Percentiles rank a stretch among this genome's conserved stretches.
Evolutionary conservation across 805 yeast species (phyloP).

Genomic region (Ogataea chonburiensis): DNA sequence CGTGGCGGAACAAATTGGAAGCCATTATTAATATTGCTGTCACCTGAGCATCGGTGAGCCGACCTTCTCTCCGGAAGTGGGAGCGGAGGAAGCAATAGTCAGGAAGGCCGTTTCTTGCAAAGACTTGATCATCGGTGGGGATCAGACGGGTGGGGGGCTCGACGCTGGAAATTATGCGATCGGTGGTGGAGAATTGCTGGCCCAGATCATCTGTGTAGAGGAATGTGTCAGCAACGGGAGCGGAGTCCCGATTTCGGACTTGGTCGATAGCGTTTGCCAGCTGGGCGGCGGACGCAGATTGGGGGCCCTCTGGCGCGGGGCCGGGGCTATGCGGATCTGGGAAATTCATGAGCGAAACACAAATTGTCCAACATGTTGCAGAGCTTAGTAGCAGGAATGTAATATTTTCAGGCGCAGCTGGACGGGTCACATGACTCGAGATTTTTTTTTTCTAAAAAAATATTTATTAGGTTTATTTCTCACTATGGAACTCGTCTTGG

Average conservation of each 20-base stretch:
- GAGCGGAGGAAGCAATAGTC: slow-evolving; percentile 66
- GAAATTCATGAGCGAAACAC: slow-evolving; percentile 1
- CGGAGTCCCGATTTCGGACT: slow-evolving; percentile 19
- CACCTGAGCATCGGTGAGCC: slow-evolving; percentile 70
- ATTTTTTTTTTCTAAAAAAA: slow-evolving; percentile 2
- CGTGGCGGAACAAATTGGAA: slow-evolving; percentile 57
- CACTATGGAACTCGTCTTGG: slow-evolving; percentile 28
- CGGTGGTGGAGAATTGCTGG: slow-evolving; percentile 49
- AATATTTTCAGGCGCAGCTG: background rate
- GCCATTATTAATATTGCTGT: slow-evolving; percentile 62
- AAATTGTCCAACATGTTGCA: slow-evolving; percentile 1
- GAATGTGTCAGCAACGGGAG: slow-evolving; percentile 35
- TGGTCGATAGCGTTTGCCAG: slow-evolving; percentile 42
- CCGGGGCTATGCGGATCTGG: too few relatives aligned
- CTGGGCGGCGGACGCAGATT: slow-evolving; percentile 46
- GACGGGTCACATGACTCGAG: slow-evolving; percentile 10
- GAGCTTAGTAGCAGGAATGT: slow-evolving; percentile 1
- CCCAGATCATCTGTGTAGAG: slow-evolving; percentile 59
- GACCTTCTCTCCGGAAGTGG: slow-evolving; percentile 80
- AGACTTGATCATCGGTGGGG: slow-evolving; percentile 72
- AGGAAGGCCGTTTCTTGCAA: slow-evolving; percentile 60
- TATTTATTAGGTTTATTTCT: slow-evolving; percentile 2
- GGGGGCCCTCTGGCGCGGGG: too few relatives aligned
- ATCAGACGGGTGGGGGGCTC: slow-evolving; percentile 23
- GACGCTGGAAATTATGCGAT: slow-evolving; percentile 44